Conservation (phyloP, 306 rosid species). For the Vigna trinervia region DNA sequence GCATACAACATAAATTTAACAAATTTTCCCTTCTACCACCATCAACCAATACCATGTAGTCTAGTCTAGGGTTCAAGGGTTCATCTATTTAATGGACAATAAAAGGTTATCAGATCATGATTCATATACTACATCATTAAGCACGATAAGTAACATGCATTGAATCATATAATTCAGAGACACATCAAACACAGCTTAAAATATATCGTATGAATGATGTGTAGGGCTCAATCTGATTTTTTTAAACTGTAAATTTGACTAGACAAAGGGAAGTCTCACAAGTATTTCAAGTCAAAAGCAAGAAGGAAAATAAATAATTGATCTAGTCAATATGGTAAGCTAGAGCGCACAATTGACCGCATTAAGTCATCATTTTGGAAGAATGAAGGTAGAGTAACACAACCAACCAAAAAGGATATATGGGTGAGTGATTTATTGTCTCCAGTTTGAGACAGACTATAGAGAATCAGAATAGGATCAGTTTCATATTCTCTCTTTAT, state of each 20-base stretch:
- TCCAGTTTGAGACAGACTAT: too few relatives aligned
- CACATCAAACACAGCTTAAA: not conserved
- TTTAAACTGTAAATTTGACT: not conserved
- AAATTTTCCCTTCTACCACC: not conserved
- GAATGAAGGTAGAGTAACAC: not conserved
- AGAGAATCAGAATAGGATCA: too few relatives aligned
- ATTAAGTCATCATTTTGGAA: not conserved
- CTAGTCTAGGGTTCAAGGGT: not conserved
- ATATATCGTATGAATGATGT: not conserved
- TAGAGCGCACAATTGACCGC: not conserved
- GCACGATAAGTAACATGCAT: not conserved
- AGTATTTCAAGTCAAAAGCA: not conserved
- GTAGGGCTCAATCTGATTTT: not conserved
- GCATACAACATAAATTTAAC: not conserved
- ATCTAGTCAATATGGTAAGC: not conserved
- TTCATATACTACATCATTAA: not conserved
- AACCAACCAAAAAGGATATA: not conserved
- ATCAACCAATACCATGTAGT: not conserved
- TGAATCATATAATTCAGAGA: not conserved
- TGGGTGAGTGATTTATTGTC: not conserved
- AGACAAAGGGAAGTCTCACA: not conserved
- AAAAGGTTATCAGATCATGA: not conserved
- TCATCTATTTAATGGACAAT: not conserved
- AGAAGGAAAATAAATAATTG: constrained; percentile 1
- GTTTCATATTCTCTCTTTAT: too few relatives aligned